A percentile compares a stretch with the other conserved stretches of the same genome.
phyloP scores from a whole-genome alignment of 2,329 filamentous ascomycete species.

The Cephalotrichum gorgonifer region DNA sequence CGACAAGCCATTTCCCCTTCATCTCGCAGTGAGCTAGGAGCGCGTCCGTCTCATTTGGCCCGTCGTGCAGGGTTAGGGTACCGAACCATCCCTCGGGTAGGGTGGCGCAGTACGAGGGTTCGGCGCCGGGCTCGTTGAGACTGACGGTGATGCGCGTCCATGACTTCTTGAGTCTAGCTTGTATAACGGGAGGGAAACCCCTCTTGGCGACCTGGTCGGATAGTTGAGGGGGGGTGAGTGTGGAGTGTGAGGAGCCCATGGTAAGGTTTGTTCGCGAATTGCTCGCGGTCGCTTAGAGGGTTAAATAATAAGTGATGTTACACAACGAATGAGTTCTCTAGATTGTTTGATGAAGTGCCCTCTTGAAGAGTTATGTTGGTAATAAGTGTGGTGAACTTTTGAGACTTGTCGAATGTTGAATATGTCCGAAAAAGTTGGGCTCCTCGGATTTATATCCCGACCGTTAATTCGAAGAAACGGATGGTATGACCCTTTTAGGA shows the following conservation, averaged over 20 bases:
- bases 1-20: background rate
- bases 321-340: too few species aligned
- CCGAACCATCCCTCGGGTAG: background rate
- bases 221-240: background rate
- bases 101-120: background rate
- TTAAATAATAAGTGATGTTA: conserved; percentile 86
- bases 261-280: too few species aligned
- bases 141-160: background rate
- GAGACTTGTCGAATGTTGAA: too few species aligned
- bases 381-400: too few species aligned
- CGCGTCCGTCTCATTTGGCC: background rate
- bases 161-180: background rate
- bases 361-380: too few species aligned
- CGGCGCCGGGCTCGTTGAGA: background rate
- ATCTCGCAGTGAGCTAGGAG: background rate
- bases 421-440: too few species aligned
- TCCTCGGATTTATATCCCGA: too few species aligned
- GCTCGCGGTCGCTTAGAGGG: conserved; percentile 65
- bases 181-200: background rate
- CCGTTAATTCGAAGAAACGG: too few species aligned
- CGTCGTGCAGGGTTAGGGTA: background rate
- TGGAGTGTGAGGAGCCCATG: background rate
- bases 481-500: too few species aligned
- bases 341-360: too few species aligned
- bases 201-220: background rate